phyloP scores from a whole-genome alignment of 2,329 filamentous ascomycete genomes.

The Sclerotinia subarctica region DNA sequence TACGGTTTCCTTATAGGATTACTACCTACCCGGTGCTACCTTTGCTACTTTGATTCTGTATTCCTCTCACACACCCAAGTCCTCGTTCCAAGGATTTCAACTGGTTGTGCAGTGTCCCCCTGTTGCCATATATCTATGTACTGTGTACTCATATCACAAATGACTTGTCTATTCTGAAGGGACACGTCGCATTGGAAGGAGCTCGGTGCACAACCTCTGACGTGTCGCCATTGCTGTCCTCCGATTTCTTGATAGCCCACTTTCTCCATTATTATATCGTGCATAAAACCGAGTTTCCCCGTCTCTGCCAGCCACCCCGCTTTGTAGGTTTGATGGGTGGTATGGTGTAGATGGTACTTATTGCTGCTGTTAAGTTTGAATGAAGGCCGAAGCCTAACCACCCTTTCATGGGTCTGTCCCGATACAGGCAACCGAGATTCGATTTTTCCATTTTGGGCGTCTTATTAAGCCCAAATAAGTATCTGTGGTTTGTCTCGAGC shows the following conservation, averaged over 20 bases:
- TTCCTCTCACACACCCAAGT: neutral
- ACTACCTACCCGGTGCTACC: neutral
- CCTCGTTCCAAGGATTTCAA: neutral
- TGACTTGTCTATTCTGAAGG: neutral
- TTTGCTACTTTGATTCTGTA: neutral
- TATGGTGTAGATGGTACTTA: neutral
- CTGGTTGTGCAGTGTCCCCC: neutral
- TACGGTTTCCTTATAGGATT: neutral
- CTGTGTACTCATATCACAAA: neutral
- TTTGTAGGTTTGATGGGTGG: neutral
- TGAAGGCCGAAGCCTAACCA: neutral
- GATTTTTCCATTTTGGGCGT: neutral
- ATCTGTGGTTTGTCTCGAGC: neutral
- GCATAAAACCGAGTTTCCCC: conserved; percentile 13
- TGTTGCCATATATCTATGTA: neutral
- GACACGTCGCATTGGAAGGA: conserved; percentile 3
- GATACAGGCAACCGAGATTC: neutral
- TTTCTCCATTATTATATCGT: conserved; percentile 15
- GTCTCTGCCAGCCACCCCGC: conserved; percentile 6
- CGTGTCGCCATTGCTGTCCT: conserved; percentile 16
- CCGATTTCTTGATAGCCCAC: conserved; percentile 7
- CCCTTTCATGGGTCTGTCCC: neutral
- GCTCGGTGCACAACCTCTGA: conserved; percentile 11
- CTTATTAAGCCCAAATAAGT: neutral
- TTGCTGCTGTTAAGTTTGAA: neutral